Evolutionary conservation across 306 rosid genomes (phyloP), one percentile per base, ranked within the genome.

Genomic region (Hylodesmum podocarpum): DNA sequence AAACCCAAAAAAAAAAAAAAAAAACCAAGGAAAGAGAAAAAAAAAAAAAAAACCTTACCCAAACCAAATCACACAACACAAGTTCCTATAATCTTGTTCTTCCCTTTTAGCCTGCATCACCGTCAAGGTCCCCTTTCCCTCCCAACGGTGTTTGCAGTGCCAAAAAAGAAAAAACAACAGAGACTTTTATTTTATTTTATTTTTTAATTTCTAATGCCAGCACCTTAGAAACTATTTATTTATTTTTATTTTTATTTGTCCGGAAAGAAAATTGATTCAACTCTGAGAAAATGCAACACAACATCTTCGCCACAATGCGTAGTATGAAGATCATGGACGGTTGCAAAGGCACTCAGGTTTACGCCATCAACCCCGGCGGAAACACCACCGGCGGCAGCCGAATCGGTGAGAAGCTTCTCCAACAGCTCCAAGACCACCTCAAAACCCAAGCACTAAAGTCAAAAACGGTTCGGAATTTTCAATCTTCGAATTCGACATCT

Each of bases 241-340:
- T 1, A 4, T 12, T 67, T 47, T 31, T 5, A 14, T 43, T 55
- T 21, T 12, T 4, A 59, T 46, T 3, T 70, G 3, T 22, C 46
- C 22, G n/a, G 4, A 6, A 13, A 2, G 28, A 11, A n/a, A 49
- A 11, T 66, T 55, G n/a, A 21, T 55, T 54, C 18, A 61, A 74
- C 43, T 16, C 6, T 4, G 21, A 47, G 84, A 90, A 79, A 83
- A 93, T 93, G 94, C 97, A 93, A 82, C 83, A 90, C 31, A 93
- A 87, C 70, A 75, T 90, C 74, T 84, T 90, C 51, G 21, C 86
- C 4, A 83, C 92, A 83, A 90, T 90, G 90, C 96, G 97, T 16
- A 90, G 96, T 72, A 50, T 93, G 81, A 90, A 90, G 83, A 84
- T 93, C 81, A 86, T 93, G 80, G 97, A 93, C 11, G 96, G 96